Base-by-base conservation (phyloP, 2,329 filamentous ascomycete species). In the Triangularia setosa region DNA sequence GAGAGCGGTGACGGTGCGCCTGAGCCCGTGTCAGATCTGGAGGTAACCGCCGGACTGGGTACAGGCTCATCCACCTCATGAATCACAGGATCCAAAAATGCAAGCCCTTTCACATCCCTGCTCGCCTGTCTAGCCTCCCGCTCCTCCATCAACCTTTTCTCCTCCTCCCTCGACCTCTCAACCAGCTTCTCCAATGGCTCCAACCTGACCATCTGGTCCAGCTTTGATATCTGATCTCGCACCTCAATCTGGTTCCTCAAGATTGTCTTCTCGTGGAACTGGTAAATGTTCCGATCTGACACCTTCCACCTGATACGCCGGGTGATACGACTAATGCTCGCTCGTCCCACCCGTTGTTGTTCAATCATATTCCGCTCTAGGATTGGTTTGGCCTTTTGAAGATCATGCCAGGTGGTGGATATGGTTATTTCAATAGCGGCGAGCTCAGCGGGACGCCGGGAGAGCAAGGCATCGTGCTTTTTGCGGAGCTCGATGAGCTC, bases 401-500 rank as follows among this genome's bases (percentile, higher is more conserved):
- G 48, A 16, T 18, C 61, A 7, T 27, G 16, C 61, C 61, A 63
- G 7, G 61, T 35, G 11, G 18, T 28, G 16, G 48, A 52, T 18
- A 63, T 63, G 11, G 61, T 55, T 2, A 18, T 25, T 14, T 63
- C 61, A 16, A 63, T 60, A 14, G 52, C 27, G 6, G n/a, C 14
- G 18, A 44, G 55, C 18, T 28, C 61, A 21, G 30, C 24, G 27
- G 61, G 61, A 5, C 21, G 56, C 2, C 21, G 25, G 44, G 40
- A 40, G 11, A 63, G 61, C 1, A 63, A 23, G 1, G 27, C 40
- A 4, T 24, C 35, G 57, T 63, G 61, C 28, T 55, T 40, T 23
- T 55, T 59, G 40, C 61, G 56, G 9, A 63, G 61, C n/a, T 27
- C 40, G 44, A 63, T 28, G n/a, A 63, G 56, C 25, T 63, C 61